Evolutionary conservation across 2,329 filamentous ascomycete genomes (phyloP).

Genomic region (Sordariomycetes sp.): DNA sequence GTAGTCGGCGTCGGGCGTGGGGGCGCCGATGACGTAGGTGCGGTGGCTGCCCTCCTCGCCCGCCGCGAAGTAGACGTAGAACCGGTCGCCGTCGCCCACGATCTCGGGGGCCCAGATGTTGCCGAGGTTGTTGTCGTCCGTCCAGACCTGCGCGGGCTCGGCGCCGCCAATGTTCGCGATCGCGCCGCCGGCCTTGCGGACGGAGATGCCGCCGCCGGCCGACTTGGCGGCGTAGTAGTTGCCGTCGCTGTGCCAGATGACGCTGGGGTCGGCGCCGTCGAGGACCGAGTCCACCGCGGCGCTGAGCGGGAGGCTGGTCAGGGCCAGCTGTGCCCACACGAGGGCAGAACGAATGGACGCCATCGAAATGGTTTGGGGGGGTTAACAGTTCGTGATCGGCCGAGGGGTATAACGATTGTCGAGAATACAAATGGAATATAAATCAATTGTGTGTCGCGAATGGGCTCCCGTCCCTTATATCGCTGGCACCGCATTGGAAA

Average conservation of each 20-base stretch:
- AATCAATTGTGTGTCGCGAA: no score
- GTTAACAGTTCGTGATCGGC: no score
- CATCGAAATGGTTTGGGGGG: no score
- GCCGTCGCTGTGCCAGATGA: conserved; percentile 9
- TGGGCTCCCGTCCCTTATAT: no score
- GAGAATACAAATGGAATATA: no score
- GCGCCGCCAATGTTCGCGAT: conserved; percentile 9
- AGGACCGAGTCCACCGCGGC: conserved; percentile 5
- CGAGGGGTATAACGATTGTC: no score
- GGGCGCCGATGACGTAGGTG: conserved; percentile 14
- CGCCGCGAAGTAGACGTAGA: conserved; percentile 13
- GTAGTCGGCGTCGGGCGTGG: conserved; percentile 9
- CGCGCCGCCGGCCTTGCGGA: conserved; percentile 8
- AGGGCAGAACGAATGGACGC: no score
- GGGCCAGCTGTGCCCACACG: conserved; percentile 4
- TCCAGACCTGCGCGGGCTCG: conserved; percentile 10
- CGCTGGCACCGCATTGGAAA: no score
- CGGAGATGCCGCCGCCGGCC: conserved; percentile 9
- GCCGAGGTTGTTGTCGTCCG: conserved; percentile 7
- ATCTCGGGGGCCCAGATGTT: conserved; percentile 13
- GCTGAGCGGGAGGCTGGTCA: conserved; percentile 6
- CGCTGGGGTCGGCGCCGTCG: conserved; percentile 11
- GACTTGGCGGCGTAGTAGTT: conserved; percentile 14
- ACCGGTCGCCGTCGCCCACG: conserved; percentile 7
- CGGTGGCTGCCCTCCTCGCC: conserved; percentile 10